Conservation (phyloP, 768 basidiomycete species). For the Paxillus rubicundulus region DNA sequence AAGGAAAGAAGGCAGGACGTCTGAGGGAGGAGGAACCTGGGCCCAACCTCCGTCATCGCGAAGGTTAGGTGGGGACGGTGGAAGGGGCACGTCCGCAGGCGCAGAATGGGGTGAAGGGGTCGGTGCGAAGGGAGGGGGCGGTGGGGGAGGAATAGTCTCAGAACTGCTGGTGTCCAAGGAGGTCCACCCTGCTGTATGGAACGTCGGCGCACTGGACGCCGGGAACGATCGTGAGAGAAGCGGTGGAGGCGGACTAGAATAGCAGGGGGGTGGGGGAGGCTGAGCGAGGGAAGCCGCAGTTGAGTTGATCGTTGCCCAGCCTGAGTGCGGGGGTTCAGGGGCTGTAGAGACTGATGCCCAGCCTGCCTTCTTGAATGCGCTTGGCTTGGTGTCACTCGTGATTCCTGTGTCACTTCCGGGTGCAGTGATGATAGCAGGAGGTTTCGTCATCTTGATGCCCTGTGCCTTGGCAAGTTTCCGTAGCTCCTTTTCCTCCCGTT, state of each 20-base stretch:
- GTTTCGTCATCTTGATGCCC: slow-evolving; percentile 63
- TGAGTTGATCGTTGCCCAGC: slow-evolving; percentile 15
- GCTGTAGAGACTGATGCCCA: slow-evolving; percentile 42
- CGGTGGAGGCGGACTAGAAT: slow-evolving; percentile 13
- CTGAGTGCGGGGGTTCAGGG: slow-evolving; percentile 10
- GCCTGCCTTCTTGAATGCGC: slow-evolving; percentile 43
- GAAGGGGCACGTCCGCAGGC: slow-evolving; percentile 5
- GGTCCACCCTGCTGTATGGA: slow-evolving; percentile 66
- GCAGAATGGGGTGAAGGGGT: slow-evolving; percentile 14
- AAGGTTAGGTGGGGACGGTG: background rate
- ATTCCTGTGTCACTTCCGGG: slow-evolving; percentile 18
- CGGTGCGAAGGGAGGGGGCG: slow-evolving; percentile 6
- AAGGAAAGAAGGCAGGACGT: slow-evolving; percentile 8
- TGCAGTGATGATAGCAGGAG: slow-evolving; percentile 21
- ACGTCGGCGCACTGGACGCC: slow-evolving; percentile 39
- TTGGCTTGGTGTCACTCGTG: slow-evolving; percentile 19
- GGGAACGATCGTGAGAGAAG: slow-evolving; percentile 14
- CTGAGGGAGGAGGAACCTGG: slow-evolving; percentile 2
- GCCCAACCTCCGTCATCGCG: slow-evolving; percentile 16
- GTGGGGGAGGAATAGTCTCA: slow-evolving; percentile 22
- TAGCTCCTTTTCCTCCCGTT: slow-evolving; percentile 81
- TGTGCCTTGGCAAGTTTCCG: slow-evolving; percentile 80
- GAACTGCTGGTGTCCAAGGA: slow-evolving; percentile 53
- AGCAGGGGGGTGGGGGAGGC: slow-evolving; percentile 9
- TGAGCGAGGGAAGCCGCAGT: slow-evolving; percentile 23